Evolutionary conservation across 331 rosid genomes (phyloP).

Genomic region (Quercus tomentella): DNA sequence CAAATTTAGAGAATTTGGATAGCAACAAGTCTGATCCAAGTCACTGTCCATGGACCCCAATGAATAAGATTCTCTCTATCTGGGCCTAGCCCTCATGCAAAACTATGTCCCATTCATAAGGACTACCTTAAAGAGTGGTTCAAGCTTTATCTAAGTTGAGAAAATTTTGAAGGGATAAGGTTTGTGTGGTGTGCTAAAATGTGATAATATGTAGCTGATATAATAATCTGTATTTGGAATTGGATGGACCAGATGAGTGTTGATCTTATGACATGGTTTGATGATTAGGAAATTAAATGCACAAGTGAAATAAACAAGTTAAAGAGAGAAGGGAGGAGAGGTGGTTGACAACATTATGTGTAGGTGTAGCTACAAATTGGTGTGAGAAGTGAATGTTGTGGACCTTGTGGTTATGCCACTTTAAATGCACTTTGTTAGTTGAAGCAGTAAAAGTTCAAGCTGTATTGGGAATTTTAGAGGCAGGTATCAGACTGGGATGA

Average conservation of each 20-base stretch:
- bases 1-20: not conserved
- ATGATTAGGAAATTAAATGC: not conserved
- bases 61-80: not conserved
- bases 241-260: not conserved
- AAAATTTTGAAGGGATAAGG: conserved; percentile 17
- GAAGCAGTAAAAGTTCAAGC: conserved; percentile 1
- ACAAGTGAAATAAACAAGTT: not conserved
- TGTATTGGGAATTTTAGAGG: not conserved
- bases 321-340: not conserved
- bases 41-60: conserved; percentile 7
- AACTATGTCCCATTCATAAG: not conserved
- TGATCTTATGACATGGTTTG: not conserved
- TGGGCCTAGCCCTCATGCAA: conserved; percentile 29
- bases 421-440: not conserved
- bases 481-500: no score
- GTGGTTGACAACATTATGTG: not conserved
- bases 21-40: conserved; percentile 22
- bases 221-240: not conserved
- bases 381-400: conserved; percentile 7
- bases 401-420: conserved; percentile 7
- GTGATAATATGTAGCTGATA: not conserved
- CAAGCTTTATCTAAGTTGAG: not conserved
- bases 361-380: not conserved
- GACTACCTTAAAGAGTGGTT: not conserved
- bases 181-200: conserved; percentile 17